Conservation (phyloP, 495 filamentous ascomycete species). For the Daldinia childiae region DNA sequence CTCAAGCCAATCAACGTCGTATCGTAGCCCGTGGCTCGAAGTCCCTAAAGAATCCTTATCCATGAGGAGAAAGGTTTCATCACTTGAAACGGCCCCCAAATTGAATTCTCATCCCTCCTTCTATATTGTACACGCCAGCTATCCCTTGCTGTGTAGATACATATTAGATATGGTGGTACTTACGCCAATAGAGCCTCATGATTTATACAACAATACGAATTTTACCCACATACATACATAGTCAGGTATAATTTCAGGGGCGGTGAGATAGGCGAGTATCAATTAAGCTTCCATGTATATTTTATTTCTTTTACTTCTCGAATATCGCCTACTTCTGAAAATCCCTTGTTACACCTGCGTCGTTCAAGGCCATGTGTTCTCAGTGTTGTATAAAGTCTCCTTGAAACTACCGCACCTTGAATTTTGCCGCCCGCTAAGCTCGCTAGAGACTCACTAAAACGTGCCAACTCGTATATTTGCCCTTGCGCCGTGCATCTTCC, state of each 20-base stretch:
- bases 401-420: conserved; percentile 25
- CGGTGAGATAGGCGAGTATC: not conserved
- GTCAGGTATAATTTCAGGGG: not conserved
- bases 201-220: not conserved
- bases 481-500: conserved; percentile 20
- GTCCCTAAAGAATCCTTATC: conserved; percentile 13
- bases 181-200: not conserved
- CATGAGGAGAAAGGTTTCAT: conserved; percentile 12
- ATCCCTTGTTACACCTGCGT: conserved; percentile 13
- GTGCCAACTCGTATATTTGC: conserved; percentile 10
- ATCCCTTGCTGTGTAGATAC: conserved; percentile 3
- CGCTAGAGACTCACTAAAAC: conserved; percentile 12
- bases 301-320: conserved; percentile 13
- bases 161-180: conserved; percentile 1
- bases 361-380: conserved; percentile 24
- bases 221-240: too few species aligned
- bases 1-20: not conserved
- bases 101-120: conserved; percentile 24
- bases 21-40: not conserved
- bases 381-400: conserved; percentile 1
- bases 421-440: conserved; percentile 39
- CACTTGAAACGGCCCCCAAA: conserved; percentile 42
- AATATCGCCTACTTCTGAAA: conserved; percentile 21
- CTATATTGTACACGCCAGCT: not conserved
- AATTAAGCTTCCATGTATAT: not conserved